These are phyloP conservation scores for Globisporangium nagaii DNA, from an alignment of 352 stramenopile genomes.

Conservation along the genomic window DNA sequence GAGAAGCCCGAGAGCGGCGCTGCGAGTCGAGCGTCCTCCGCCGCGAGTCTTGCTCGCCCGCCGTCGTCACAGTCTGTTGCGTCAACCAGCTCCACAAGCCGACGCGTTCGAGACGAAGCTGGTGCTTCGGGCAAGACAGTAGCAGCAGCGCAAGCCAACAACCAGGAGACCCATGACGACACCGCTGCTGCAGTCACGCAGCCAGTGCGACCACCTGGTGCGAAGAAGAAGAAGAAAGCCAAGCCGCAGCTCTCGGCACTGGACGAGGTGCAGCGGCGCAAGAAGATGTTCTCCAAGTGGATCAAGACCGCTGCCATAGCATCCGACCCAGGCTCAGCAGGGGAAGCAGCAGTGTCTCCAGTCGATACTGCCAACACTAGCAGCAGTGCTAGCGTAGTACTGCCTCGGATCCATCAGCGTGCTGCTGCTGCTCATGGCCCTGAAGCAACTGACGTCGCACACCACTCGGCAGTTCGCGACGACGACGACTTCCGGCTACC, in stretches of 20 bases:
- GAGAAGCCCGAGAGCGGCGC: slow-evolving; percentile 7
- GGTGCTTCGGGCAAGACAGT: background rate
- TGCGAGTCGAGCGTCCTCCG: background rate
- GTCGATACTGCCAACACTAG: background rate
- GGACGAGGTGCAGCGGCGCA: slow-evolving; percentile 59
- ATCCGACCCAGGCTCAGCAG: background rate
- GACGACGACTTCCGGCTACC: background rate
- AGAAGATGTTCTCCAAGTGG: slow-evolving; percentile 73
- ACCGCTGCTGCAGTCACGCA: background rate
- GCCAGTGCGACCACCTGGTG: background rate
- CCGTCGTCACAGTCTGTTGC: background rate
- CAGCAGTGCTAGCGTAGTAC: background rate
- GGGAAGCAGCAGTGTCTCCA: background rate
- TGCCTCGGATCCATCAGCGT: slow-evolving; percentile 7
- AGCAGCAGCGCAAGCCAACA: slow-evolving; percentile 5
- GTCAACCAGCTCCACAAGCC: background rate
- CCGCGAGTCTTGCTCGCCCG: background rate
- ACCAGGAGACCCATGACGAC: slow-evolving; percentile 37
- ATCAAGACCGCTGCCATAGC: slow-evolving; percentile 25
- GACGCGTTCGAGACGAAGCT: background rate
- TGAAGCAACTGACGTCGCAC: background rate
- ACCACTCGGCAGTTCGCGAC: no score
- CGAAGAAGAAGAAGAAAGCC: slow-evolving; percentile 33
- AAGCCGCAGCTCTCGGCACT: slow-evolving; percentile 24
- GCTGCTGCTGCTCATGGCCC: background rate